Percentiles rank a stretch among this genome's conserved stretches.
These are phyloP conservation scores for Umbelopsis ramanniana DNA, from an alignment of 192 early-diverging fungal species.

Conservation along the genomic window DNA sequence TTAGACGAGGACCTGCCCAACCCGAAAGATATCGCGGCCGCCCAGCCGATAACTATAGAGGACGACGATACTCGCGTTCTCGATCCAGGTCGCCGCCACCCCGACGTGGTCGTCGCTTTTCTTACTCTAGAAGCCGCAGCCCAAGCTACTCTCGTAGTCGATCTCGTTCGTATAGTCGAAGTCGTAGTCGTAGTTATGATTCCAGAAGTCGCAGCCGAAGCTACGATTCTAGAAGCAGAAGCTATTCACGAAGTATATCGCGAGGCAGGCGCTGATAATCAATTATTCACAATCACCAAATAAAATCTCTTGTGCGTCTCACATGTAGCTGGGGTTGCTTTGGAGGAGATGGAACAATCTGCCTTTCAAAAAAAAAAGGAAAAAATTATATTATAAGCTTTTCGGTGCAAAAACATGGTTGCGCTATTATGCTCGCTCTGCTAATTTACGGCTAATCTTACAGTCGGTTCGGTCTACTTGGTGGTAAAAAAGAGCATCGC, in stretches of 20 bases:
- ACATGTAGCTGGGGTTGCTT: not conserved
- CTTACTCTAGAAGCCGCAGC: conserved; percentile 42
- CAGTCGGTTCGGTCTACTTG: too few relatives aligned
- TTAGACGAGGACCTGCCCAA: conserved; percentile 21
- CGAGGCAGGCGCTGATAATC: not conserved
- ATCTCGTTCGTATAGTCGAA: conserved; percentile 21
- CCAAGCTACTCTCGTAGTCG: conserved; percentile 40
- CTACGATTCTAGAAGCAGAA: not conserved
- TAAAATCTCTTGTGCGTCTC: not conserved
- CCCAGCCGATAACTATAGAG: conserved; percentile 32
- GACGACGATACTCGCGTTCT: conserved; percentile 31
- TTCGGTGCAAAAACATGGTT: too few relatives aligned
- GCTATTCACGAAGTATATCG: not conserved
- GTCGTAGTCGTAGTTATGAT: conserved; percentile 28
- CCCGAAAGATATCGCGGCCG: conserved; percentile 8
- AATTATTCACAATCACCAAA: not conserved
- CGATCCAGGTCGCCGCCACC: conserved; percentile 35
- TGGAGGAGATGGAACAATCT: conserved; percentile 3
- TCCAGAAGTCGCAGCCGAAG: conserved; percentile 24
- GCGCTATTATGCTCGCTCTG: too few relatives aligned
- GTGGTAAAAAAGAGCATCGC: too few relatives aligned
- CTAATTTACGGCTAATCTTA: too few relatives aligned
- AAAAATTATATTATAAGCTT: too few relatives aligned
- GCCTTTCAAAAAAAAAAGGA: not conserved
- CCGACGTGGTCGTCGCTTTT: conserved; percentile 34